Evolutionary conservation across 208 protist genomes (phyloP), one percentile per base, ranked within the genome.

Genomic region (Trypanosoma mega): DNA sequence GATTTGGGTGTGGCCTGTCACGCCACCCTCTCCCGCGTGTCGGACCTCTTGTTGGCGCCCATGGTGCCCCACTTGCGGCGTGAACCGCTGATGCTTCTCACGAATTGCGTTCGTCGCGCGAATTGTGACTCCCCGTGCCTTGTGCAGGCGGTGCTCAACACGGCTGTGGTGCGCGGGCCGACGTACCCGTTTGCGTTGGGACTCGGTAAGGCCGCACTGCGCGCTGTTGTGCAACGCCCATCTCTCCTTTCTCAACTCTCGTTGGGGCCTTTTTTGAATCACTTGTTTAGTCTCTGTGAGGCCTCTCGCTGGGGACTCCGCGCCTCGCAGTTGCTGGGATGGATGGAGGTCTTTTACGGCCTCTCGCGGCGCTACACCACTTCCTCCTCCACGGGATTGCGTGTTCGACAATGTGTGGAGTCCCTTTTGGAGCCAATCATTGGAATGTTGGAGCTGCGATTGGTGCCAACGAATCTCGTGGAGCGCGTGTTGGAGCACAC

Each of bases 1-100:
- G 86, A 93, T 11, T 43, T 93, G 8, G 75, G 78, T 26, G 64
- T 87, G 2, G 57, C 76, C 4, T 87, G 87, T 30, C 47, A 76
- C 39, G 51, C 68, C 16, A 81, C 80, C 14, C 47, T 80, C 9
- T 45, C 57, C 1, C 53, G 66, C 21, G 63, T 90, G 26, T 63
- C 72, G 1, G 80, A 82, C 16, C 51, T 65, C 34, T 62, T 93
- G 8, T 66, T 93, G 24, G 48, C 69, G 0, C 86, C 86, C 14
- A 69, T 88, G 58, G 70, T 87, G 29, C 66, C 16, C 7, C 65
- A 79, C 60, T 58, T 88, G 23, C 56, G 73, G 50, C 47, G 53
- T 9, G 65, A 71, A 43, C 58, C 82, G 45, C 52, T 86, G 3
- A 39, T 85, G 30, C 5, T 55, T 11, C 48, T 90, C 7, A 63